Conservation (phyloP, 2,329 filamentous ascomycete species). For the Myriosclerotinia scirpicola region DNA sequence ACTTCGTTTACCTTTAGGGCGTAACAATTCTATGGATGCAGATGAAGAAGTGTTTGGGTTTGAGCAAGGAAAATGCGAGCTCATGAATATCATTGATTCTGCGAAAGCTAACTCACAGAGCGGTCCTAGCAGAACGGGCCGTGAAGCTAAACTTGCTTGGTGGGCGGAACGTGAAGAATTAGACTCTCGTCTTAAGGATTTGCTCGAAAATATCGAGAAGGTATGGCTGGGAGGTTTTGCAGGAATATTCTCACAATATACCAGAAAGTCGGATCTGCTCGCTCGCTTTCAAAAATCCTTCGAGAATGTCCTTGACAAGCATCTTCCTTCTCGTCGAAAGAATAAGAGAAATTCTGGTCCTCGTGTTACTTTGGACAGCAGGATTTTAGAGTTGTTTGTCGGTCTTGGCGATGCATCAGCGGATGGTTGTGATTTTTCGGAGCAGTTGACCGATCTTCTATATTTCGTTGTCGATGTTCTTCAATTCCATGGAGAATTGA, state of each 20-base stretch:
- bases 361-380: slow-evolving; percentile 55
- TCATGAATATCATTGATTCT: slow-evolving; percentile 76
- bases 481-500: slow-evolving; percentile 93
- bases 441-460: slow-evolving; percentile 84
- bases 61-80: slow-evolving; percentile 72
- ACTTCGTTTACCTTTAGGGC: slow-evolving; percentile 78
- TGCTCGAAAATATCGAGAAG: slow-evolving; percentile 83
- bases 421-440: slow-evolving; percentile 74
- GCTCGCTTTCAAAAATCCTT: slow-evolving; percentile 76
- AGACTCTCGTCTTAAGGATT: slow-evolving; percentile 72
- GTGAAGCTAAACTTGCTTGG: slow-evolving; percentile 79
- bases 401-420: slow-evolving; percentile 73
- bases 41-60: slow-evolving; percentile 84
- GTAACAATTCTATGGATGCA: slow-evolving; percentile 76
- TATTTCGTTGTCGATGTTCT: slow-evolving; percentile 97
- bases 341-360: slow-evolving; percentile 52
- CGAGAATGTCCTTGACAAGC: slow-evolving; percentile 74
- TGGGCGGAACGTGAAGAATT: slow-evolving; percentile 83
- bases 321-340: slow-evolving; percentile 78
- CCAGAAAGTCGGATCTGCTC: slow-evolving; percentile 62
- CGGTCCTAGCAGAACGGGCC: slow-evolving; percentile 67
- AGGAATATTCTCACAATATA: slow-evolving; percentile 82
- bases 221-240: slow-evolving; percentile 95
- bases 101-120: slow-evolving; percentile 84
- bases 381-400: slow-evolving; percentile 84